Conservation (phyloP, 176 grass and related monocot species). For the Aegilops longissima region DNA sequence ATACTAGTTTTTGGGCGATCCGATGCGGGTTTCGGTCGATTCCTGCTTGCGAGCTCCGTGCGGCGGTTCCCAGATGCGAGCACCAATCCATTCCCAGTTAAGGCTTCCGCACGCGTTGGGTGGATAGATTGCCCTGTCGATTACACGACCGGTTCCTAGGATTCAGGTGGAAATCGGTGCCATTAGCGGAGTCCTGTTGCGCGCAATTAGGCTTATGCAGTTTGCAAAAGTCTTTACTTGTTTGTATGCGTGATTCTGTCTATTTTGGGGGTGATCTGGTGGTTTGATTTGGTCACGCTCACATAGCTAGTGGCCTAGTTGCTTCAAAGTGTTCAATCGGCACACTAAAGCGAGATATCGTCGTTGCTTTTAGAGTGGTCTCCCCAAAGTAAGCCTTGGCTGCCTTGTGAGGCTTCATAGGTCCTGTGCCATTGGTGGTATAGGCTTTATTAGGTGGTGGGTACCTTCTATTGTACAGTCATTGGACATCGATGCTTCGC, state of each 20-base stretch:
- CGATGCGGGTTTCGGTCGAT: not conserved
- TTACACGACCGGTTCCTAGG: not conserved
- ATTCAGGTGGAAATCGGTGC: not conserved
- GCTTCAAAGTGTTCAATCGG: not conserved
- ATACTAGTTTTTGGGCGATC: too few relatives aligned
- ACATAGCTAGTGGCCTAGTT: not conserved
- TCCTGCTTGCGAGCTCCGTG: not conserved
- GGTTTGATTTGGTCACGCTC: not conserved
- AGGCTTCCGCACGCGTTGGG: too few relatives aligned
- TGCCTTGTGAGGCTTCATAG: not conserved
- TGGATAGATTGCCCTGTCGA: not conserved
- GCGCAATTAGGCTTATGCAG: not conserved
- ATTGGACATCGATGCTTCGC: not conserved
- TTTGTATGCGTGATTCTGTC: not conserved
- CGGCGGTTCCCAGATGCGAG: not conserved
- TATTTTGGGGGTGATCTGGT: not conserved
- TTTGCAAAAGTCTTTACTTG: not conserved
- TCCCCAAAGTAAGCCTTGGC: conserved; percentile 23
- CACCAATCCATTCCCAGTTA: not conserved
- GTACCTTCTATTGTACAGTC: conserved; percentile 16
- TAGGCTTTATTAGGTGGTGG: conserved; percentile 32
- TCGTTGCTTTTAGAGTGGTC: conserved; percentile 9
- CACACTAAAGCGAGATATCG: not conserved
- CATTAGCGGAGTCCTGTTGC: not conserved
- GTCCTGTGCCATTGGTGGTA: conserved; percentile 10